Evolutionary conservation across 768 basidiomycete genomes (phyloP).

Genomic region (Suillus ampliporus): DNA sequence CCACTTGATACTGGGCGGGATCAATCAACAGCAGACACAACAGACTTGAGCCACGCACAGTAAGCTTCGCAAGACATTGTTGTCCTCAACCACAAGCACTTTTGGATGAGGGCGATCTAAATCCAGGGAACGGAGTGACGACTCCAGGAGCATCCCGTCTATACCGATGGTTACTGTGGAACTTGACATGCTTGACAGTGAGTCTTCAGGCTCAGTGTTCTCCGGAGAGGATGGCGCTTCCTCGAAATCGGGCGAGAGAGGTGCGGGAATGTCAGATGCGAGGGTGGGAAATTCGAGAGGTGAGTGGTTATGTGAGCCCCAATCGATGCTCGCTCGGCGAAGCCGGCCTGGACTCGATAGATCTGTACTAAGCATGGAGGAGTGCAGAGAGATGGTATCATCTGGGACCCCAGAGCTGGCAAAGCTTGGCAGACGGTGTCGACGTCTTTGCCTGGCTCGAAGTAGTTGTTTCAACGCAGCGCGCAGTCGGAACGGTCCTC

Average conservation of each 20-base stretch:
- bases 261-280: constrained; percentile 18
- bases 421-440: constrained; percentile 28
- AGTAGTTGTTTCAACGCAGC: constrained; percentile 58
- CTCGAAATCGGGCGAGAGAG: constrained; percentile 31
- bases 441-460: constrained; percentile 38
- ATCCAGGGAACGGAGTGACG: constrained; percentile 61
- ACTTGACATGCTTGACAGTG: constrained; percentile 23
- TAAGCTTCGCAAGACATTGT: constrained; percentile 80
- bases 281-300: constrained; percentile 14
- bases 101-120: constrained; percentile 52
- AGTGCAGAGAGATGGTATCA: constrained; percentile 33
- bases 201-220: constrained; percentile 20
- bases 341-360: constrained; percentile 24
- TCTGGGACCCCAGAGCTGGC: constrained; percentile 27
- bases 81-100: constrained; percentile 91
- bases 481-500: constrained; percentile 78
- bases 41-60: constrained; percentile 57
- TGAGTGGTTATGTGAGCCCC: constrained; percentile 25
- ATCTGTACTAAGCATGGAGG: constrained; percentile 34
- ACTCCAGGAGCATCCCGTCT: constrained; percentile 72
- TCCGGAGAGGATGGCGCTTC: constrained; percentile 31
- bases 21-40: constrained; percentile 12
- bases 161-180: constrained; percentile 60
- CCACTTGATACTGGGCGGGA: constrained; percentile 59
- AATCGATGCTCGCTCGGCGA: constrained; percentile 41